phyloP scores from a whole-genome alignment of 805 yeast species.

The Millerozyma acaciae region DNA sequence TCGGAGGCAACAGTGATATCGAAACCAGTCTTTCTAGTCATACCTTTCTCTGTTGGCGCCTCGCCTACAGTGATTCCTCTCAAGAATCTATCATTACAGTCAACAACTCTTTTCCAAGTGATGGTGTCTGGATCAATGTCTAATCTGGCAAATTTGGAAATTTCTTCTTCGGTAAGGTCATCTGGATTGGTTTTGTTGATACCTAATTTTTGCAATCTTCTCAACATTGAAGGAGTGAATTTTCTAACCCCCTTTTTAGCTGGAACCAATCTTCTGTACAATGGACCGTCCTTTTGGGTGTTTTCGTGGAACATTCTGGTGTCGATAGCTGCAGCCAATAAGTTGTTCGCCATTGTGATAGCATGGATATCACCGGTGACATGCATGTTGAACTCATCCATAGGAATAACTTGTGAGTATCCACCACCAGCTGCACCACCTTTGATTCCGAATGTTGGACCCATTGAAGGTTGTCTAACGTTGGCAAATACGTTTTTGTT shows the following conservation, averaged over 20 bases:
- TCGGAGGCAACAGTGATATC: constrained; percentile 85
- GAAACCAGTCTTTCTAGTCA: constrained; percentile 70
- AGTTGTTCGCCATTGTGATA: constrained; percentile 75
- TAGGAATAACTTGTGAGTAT: constrained; percentile 80
- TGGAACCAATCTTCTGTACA: constrained; percentile 74
- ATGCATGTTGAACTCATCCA: constrained; percentile 86
- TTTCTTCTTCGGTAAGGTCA: constrained; percentile 67
- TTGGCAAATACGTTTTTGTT: constrained; percentile 69
- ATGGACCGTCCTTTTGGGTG: constrained; percentile 70
- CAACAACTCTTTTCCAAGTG: constrained; percentile 82
- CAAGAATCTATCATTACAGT: constrained; percentile 75
- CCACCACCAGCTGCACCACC: constrained; percentile 95
- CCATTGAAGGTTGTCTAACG: constrained; percentile 86
- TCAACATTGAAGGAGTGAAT: constrained; percentile 65
- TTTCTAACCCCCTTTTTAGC: constrained; percentile 65
- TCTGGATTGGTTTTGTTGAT: constrained; percentile 69
- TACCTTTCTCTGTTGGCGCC: constrained; percentile 77
- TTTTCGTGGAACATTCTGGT: constrained; percentile 81
- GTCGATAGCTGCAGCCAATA: constrained; percentile 81
- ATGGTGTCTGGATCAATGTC: constrained; percentile 77
- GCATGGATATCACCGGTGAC: constrained; percentile 86
- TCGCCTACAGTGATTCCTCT: constrained; percentile 77
- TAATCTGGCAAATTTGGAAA: constrained; percentile 58
- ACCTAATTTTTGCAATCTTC: constrained; percentile 64
- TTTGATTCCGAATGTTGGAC: constrained; percentile 83